Base-by-base conservation (phyloP, 495 filamentous ascomycete species). In the Penicillium cosmopolitanum region DNA sequence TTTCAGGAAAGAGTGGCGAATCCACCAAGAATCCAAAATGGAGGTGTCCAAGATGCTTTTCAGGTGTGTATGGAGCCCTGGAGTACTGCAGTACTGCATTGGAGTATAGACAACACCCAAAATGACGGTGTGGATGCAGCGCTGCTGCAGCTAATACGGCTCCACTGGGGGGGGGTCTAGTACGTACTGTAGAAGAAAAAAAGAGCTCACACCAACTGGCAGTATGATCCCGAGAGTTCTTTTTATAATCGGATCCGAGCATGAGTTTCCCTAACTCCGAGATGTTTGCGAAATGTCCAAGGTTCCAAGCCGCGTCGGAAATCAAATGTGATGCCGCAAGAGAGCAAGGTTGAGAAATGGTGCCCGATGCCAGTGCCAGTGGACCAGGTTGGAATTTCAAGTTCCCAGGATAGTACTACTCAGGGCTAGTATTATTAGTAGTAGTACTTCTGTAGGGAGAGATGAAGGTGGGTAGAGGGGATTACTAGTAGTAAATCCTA, bases 51-150 rank as follows among this genome's bases (percentile, higher is more conserved):
- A 19, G 7, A 43, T 1, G 21, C 5, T 4, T 28, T 28, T 7
- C 4, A 28, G 25, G 25, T 40, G 46, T 21, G 21, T 21, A 21
- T 3, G 3, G 21, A n/a, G n/a, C n/a, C 9, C 25, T 36, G 36
- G 48, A 51, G 25, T 28, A 28, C 25, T 28, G 25, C 25, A 28
- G 25, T 28, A 28, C 4, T 28, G 25, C 25, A 28, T 4, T 28
- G 25, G 4, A 36, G 28, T 34, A 38, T 53, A 53, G 10, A 13
- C 10, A 11, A 38, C 18, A 42, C 11, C 3, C 10, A 28, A 33
- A 57, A 57, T 50, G 46, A 57, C 55, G 55, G 55, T 57, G 55
- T 57, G 55, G 25, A 16, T 55, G 60, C 60, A 57, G 56, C 28
- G n/a, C n/a, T 46, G 50, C 51, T 58, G 55, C 61, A 63, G 44